phyloP scores from a whole-genome alignment of 2,329 filamentous ascomycete genomes.

The Pseudogymnoascus sp. region DNA sequence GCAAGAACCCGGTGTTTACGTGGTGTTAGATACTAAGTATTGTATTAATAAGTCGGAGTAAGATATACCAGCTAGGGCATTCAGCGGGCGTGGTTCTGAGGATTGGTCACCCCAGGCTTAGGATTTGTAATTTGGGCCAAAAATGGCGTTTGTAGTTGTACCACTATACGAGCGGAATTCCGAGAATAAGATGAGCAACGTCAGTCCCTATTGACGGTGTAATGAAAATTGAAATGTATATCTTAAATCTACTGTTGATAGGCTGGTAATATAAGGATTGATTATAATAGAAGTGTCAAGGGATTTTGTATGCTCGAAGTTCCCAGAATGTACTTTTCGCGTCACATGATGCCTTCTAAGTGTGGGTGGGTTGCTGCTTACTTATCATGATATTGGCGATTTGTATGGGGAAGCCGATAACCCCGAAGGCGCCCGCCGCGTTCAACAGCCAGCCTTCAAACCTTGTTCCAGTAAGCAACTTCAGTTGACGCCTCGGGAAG shows the following conservation, averaged over 20 bases:
- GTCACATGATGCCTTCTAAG: constrained; percentile 1
- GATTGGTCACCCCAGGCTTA: constrained; percentile 3
- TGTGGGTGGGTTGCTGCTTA: background rate
- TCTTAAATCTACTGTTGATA: background rate
- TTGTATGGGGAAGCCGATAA: constrained; percentile 2
- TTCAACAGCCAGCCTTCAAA: background rate
- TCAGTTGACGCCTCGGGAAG: background rate
- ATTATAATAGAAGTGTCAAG: background rate
- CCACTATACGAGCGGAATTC: constrained; percentile 4
- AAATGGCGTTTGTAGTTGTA: constrained; percentile 8
- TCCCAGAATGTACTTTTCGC: background rate
- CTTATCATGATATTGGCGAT: background rate
- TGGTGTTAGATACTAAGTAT: constrained; percentile 61
- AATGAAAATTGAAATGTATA: background rate
- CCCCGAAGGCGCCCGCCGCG: constrained; percentile 4
- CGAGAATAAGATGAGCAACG: constrained; percentile 1
- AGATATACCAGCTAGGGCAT: constrained; percentile 7
- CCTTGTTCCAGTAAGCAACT: constrained; percentile 5
- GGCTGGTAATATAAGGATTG: background rate
- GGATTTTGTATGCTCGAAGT: background rate
- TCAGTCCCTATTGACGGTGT: background rate
- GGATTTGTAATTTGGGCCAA: constrained; percentile 8
- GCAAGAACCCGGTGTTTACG: constrained; percentile 89
- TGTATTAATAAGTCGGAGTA: constrained; percentile 9
- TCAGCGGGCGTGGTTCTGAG: constrained; percentile 4